Base-by-base conservation (phyloP, 2,329 filamentous ascomycete genomes). In the Cladosporium velox region DNA sequence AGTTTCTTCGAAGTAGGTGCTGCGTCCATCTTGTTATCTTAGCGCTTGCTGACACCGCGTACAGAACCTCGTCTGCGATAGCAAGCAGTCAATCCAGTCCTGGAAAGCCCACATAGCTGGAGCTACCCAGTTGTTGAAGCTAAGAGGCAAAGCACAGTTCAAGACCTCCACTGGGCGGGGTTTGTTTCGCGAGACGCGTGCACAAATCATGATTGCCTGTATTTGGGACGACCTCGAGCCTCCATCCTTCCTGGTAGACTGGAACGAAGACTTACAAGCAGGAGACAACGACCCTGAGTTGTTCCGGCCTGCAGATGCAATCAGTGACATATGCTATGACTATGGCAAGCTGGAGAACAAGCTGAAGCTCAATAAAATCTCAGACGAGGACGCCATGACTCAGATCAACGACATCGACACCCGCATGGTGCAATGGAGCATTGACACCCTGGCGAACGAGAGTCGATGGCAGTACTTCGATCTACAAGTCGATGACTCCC, bases 71-170 rank as follows among this genome's bases (percentile, higher is more conserved):
- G 71, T 71, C 12, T 76, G 75, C 67, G 73, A 76, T 58, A 71
- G 70, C 28, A 64, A 68, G 35, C 69, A 73, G 44, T 74, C 72
- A 21, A 73, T 76, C 52, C 66, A 75, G 28, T 76, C 76, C 7
- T 79, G 77, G 77, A 78, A 77, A 72, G 77, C 76, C 34, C 77
- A 79, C 65, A 76, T 78, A 47, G 72, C 70, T 32, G 78, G 77
- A 30, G 74, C 77, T 14, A 72, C 76, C 28, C 73, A 77, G 38
- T 69, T 79, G 11, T 69, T 78, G 26, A 73, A 73, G 60, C 18
- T 78, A 21, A 73, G 78, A 26, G 74, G 74, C 14, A 70, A 69
- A 32, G 63, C 64, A 4, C 74, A 76, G 54, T 75, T 79, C 63
- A 66, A 70, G 28, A 69, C 69, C 11, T 14, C 49, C 1, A 59